phyloP scores from a whole-genome alignment of 257 asterid species.

The Mentha longifolia region DNA sequence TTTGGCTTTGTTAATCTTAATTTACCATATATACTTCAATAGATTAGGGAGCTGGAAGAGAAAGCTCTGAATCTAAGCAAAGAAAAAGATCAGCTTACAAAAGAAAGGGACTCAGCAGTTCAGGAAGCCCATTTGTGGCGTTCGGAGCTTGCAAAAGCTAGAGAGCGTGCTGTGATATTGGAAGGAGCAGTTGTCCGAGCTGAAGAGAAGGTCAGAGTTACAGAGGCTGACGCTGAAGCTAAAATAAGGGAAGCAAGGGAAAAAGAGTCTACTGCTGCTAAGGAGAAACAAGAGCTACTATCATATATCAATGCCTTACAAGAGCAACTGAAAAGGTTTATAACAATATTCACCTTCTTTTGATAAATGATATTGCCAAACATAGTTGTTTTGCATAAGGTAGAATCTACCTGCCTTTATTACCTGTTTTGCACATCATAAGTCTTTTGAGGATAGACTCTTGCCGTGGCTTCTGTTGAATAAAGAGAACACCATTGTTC shows the following conservation, averaged over 20 bases:
- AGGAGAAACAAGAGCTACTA: constrained; percentile 83
- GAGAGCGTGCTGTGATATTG: constrained; percentile 87
- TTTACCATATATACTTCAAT: constrained; percentile 29
- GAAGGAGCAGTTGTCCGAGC: constrained; percentile 97
- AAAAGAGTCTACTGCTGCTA: constrained; percentile 66
- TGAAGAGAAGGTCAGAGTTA: constrained; percentile 83
- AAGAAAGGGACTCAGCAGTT: constrained; percentile 74
- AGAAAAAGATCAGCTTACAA: constrained; percentile 76
- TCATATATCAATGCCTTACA: constrained; percentile 68
- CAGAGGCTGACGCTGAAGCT: constrained; percentile 85
- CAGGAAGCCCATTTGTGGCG: constrained; percentile 99
- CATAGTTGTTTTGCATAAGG: not conserved
- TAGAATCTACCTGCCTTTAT: not conserved
- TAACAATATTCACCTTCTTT: constrained; percentile 8
- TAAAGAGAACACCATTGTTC: not conserved
- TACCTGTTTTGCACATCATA: not conserved
- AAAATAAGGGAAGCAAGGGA: constrained; percentile 74
- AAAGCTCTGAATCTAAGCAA: constrained; percentile 54
- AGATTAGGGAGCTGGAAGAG: constrained; percentile 76
- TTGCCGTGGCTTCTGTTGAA: constrained; percentile 1
- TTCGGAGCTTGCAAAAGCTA: constrained; percentile 94
- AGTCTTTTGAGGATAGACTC: not conserved
- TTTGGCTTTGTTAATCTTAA: constrained; percentile 8
- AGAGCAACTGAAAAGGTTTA: constrained; percentile 83
- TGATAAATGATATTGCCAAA: not conserved